Evolutionary conservation across 2,329 filamentous ascomycete genomes (phyloP).

Genomic region (Parastagonospora avenae): DNA sequence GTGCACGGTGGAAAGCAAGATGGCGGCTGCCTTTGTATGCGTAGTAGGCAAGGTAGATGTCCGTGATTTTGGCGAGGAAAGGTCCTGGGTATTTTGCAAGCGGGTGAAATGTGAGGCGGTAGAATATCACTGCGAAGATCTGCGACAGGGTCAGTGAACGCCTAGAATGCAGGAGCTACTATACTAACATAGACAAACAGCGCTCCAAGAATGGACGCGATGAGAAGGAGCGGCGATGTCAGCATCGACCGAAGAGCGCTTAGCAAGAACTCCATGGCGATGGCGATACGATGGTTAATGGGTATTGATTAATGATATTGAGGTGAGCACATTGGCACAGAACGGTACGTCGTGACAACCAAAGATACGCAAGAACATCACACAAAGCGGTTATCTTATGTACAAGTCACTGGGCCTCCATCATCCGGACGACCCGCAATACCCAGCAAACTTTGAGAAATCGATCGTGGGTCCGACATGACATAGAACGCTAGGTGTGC

Average conservation of each 20-base stretch:
- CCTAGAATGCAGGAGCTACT: neutral
- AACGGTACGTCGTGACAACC: neutral
- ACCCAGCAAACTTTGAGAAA: constrained; percentile 15
- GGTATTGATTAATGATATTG: neutral
- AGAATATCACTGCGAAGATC: constrained; percentile 38
- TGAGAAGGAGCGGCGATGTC: constrained; percentile 32
- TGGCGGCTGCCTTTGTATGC: constrained; percentile 77
- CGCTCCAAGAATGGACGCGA: constrained; percentile 28
- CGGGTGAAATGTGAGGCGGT: constrained; percentile 51
- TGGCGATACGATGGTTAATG: neutral
- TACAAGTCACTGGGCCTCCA: constrained; percentile 20
- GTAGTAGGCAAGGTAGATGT: constrained; percentile 61
- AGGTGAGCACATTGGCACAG: constrained; percentile 10
- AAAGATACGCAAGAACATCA: neutral
- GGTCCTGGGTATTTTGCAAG: constrained; percentile 52
- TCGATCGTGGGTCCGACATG: constrained; percentile 1
- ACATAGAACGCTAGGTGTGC: constrained; percentile 5
- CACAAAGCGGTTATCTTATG: constrained; percentile 15
- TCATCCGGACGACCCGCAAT: constrained; percentile 38
- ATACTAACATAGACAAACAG: constrained; percentile 33
- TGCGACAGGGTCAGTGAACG: constrained; percentile 14
- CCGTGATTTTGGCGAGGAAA: constrained; percentile 44
- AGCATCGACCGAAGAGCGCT: constrained; percentile 18
- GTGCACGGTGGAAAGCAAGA: constrained; percentile 72
- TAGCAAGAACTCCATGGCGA: constrained; percentile 29